Evolutionary conservation across 768 basidiomycete species (phyloP), one percentile per base, ranked within the genome.

Genomic region (Mycena galopus): DNA sequence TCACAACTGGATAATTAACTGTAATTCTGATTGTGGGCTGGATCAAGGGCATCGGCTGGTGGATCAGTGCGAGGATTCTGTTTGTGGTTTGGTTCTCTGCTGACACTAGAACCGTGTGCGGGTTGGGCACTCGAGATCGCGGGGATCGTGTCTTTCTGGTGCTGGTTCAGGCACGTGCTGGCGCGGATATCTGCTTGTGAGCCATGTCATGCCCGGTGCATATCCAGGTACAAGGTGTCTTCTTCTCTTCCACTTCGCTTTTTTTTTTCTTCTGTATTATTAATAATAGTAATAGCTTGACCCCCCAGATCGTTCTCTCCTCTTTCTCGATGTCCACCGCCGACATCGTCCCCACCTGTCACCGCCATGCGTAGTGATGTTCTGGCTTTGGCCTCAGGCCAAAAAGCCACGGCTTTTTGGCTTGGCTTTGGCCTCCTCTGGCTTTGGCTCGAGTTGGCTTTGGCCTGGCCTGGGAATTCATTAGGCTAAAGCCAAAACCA

Each of bases 31-130:
- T 98, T 55, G 94, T 97, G 0, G 90, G 96, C 80, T 95, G 92
- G 77, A 85, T 96, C 57, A 97, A 97, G 29, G 98, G 98, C 79
- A 88, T 98, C 27, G 95, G 96, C 47, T 99, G 98, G 98, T 99
- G 97, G 97, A 94, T 96, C 47, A 89, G 96, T 80, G 96, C 97
- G 77, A 84, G 96, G 90, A 60, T 42, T 16, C 69, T 62, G 3
- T 62, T 44, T 69, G 62, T 44, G 27, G 35, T 17, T n/a, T 35
- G 10, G 3, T 50, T 33, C n/a, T 30, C 64, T 39, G 74, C 55
- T 75, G 63, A 68, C 42, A 12, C 60, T 37, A 95, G 94, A 95
- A 94, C 79, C 98, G 99, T 96, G 94, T 94, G 90, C 91, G 53
- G n/a, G n/a, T n/a, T 95, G 91, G 88, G 87, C 89, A 81, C 80